These are phyloP conservation scores for Tetragonia tetragonoides DNA, from an alignment of 148 eudicot genomes.

Conservation along the genomic window DNA sequence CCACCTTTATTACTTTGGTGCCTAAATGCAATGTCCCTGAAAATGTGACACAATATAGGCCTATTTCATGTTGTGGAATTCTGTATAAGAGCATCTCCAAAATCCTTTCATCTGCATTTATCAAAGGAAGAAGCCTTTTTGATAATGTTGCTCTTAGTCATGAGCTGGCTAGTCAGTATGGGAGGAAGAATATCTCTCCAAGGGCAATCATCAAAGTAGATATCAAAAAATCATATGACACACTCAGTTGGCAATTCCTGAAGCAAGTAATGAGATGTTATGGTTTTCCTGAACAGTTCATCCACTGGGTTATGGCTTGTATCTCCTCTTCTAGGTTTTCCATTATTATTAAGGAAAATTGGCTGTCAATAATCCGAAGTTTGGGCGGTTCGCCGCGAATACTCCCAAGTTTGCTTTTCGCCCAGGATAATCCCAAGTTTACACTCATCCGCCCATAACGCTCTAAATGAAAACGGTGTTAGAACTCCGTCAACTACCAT, in stretches of 20 bases:
- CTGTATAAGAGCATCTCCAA: background rate
- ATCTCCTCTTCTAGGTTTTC: background rate
- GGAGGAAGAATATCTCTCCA: background rate
- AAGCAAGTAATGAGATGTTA: too few species aligned
- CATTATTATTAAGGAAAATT: too few species aligned
- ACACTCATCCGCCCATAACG: too few species aligned
- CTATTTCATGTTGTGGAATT: too few species aligned
- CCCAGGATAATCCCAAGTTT: too few species aligned
- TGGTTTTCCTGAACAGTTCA: background rate
- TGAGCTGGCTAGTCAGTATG: background rate
- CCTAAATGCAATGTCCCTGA: background rate
- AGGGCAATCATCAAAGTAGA: background rate
- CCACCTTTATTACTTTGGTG: background rate
- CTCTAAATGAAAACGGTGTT: too few species aligned
- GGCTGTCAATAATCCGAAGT: too few species aligned
- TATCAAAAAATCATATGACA: background rate
- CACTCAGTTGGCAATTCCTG: background rate
- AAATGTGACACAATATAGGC: too few species aligned
- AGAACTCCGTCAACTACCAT: too few species aligned
- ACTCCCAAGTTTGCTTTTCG: too few species aligned
- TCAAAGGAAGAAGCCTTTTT: background rate
- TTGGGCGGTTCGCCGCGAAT: too few species aligned
- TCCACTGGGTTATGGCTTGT: background rate
- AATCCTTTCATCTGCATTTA: background rate
- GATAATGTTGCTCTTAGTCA: background rate